Evolutionary conservation across 1,139 yeast species (phyloP), one percentile per base, ranked within the genome.

Genomic region (Sugiyamaella neomexicana): DNA sequence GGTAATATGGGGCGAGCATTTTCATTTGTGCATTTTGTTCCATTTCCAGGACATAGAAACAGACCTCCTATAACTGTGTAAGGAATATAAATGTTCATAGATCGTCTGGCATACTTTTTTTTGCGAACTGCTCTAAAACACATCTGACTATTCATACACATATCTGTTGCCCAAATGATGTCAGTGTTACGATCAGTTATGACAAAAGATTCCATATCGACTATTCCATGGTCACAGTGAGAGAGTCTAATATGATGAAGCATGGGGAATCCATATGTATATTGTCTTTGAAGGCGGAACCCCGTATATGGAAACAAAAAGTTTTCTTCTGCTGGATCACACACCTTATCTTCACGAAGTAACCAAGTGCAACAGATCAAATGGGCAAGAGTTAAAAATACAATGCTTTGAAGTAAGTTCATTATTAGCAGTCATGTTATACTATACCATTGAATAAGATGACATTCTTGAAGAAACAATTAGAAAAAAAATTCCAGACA

Each of bases 41-140:
- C 60, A 1, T 75, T 65, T 1, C 78, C 59, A 2, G 77, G 72
- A 62, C 89, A 83, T 58, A 78, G 77, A 65, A 77, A 86, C 6
- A 86, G 60, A 0, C 85, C 91, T 5, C 95, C 95, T 1, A 86
- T 80, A 68, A 81, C 78, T 0, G 85, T 77, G 44, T 75, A 73
- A 0, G 91, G 89, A 25, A 81, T 70, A 62, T 77, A 85, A 16
- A 83, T 67, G 5, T 79, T 74, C 36, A 80, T 59, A 23, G 76
- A 68, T 47, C 86, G 71, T 34, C 68, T 67, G 1, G 83, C 82
- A 62, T 82, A 86, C 62, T 81, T 79, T 63, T 80, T 80, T 32
- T 85, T 71, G 57, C 93, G 73, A 1, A 89, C 88, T 59, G 85
- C 69, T 58, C 85, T 82, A 63, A 77, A 85, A 59, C 89, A 84